A percentile compares a stretch with the other conserved stretches of the same genome.
These are phyloP conservation scores for Spergularia azorica DNA, from an alignment of 179 eudicot genomes.

Conservation along the genomic window DNA sequence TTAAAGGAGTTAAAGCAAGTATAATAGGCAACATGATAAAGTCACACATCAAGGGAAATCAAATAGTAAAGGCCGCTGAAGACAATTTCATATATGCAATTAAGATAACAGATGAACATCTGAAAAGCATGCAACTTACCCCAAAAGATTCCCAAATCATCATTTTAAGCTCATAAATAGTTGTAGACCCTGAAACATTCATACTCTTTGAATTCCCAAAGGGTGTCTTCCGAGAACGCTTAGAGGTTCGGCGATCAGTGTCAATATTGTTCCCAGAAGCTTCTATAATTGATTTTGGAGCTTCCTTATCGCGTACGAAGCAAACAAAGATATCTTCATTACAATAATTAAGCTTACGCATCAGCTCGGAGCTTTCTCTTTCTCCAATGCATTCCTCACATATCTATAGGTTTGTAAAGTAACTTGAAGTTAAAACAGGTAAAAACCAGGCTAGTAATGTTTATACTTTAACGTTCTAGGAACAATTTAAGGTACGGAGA, in stretches of 20 bases:
- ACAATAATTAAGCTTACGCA: slow-evolving; percentile 81
- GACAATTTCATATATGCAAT: neutral
- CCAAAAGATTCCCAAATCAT: slow-evolving; percentile 99
- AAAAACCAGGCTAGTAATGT: neutral
- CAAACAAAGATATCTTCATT: slow-evolving; percentile 88
- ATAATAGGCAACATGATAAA: neutral
- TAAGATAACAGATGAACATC: neutral
- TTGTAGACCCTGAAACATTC: slow-evolving; percentile 89
- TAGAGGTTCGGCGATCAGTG: slow-evolving; percentile 84
- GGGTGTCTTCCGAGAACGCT: slow-evolving; percentile 85
- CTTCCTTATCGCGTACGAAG: slow-evolving; percentile 86
- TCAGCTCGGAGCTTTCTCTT: slow-evolving; percentile 83
- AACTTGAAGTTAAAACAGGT: slow-evolving; percentile 21
- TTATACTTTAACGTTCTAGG: neutral
- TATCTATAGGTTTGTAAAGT: slow-evolving; percentile 41
- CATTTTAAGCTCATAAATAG: slow-evolving; percentile 92
- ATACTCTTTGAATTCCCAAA: slow-evolving; percentile 75
- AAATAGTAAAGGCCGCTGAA: slow-evolving; percentile 7
- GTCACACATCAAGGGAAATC: neutral
- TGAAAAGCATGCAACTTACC: slow-evolving; percentile 51
- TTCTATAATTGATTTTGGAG: slow-evolving; percentile 86
- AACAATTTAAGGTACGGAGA: neutral
- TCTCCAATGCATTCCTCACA: slow-evolving; percentile 96
- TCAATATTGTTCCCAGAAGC: slow-evolving; percentile 71
- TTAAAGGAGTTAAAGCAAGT: neutral